phyloP scores from a whole-genome alignment of 2,329 filamentous ascomycete genomes.

The Periglandula ipomoeae region DNA sequence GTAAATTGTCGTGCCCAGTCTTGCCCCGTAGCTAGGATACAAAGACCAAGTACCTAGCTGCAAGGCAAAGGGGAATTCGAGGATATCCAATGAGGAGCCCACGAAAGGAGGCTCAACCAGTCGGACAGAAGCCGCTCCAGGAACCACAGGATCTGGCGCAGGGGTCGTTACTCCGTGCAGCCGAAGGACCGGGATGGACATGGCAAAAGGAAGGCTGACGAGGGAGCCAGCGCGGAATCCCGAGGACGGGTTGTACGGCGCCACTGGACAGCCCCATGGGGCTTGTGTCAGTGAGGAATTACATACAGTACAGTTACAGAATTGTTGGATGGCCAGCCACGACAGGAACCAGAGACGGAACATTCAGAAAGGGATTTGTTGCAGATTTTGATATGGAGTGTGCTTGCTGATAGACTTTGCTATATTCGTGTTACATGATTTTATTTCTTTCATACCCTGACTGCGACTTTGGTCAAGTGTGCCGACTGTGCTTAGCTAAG shows the following conservation, averaged over 20 bases:
- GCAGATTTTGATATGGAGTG: neutral
- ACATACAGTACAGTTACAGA: neutral
- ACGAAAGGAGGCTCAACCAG: neutral
- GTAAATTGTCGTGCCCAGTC: neutral
- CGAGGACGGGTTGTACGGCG: neutral
- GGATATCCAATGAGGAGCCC: neutral
- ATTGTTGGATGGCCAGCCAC: neutral
- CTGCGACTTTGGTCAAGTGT: no score
- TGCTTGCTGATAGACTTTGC: neutral
- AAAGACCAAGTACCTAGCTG: neutral
- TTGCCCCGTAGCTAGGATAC: neutral
- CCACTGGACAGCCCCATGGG: neutral
- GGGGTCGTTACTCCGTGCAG: neutral
- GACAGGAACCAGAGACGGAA: neutral
- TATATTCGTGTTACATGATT: no score
- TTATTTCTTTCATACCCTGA: neutral
- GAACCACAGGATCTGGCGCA: neutral
- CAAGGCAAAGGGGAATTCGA: neutral
- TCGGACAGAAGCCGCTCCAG: neutral
- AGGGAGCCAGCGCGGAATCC: neutral
- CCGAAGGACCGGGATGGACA: neutral
- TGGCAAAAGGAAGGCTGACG: neutral
- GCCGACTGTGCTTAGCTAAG: no score
- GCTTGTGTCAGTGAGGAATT: neutral
- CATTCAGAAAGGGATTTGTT: neutral